phyloP scores from a whole-genome alignment of 1,139 yeast species.

The Magnusiomyces paraingens region DNA sequence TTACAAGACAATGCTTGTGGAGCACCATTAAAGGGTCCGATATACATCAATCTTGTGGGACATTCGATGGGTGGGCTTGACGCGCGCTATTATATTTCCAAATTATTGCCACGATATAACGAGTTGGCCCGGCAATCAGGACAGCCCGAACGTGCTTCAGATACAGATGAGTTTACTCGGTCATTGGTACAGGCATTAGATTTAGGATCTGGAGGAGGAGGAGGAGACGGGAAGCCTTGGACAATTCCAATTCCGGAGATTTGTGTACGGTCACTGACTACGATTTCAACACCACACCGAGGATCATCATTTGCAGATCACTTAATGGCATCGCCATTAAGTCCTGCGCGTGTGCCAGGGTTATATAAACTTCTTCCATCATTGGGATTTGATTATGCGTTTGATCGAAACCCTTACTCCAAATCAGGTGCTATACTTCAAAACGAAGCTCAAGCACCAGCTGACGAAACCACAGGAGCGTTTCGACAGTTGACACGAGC shows the following conservation, averaged over 20 bases:
- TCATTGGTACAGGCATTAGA: too few species aligned
- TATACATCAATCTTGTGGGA: conserved; percentile 59
- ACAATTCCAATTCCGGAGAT: conserved; percentile 8
- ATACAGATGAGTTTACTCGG: too few species aligned
- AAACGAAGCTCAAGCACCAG: conserved; percentile 3
- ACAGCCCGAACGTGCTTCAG: background rate
- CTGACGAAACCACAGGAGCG: conserved; percentile 22
- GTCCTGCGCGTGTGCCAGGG: conserved; percentile 12
- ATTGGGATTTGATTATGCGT: conserved; percentile 4
- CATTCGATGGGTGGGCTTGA: conserved; percentile 96
- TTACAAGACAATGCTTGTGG: conserved; percentile 19
- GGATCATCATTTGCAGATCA: conserved; percentile 84
- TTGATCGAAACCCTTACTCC: background rate
- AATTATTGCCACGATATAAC: conserved; percentile 43
- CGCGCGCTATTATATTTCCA: conserved; percentile 64
- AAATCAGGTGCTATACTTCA: background rate
- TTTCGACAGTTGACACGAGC: conserved; percentile 46
- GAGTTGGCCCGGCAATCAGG: conserved; percentile 36
- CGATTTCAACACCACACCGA: conserved; percentile 81
- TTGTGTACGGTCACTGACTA: conserved; percentile 53
- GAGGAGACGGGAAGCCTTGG: too few species aligned
- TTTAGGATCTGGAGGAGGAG: too few species aligned
- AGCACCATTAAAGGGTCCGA: conserved; percentile 5
- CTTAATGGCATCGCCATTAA: conserved; percentile 35
- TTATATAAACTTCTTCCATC: conserved; percentile 10